Percentiles rank a stretch among this genome's conserved stretches.
Conservation (phyloP, 1,284 basidiomycete genomes). For the Apiotrichum domesticum region DNA sequence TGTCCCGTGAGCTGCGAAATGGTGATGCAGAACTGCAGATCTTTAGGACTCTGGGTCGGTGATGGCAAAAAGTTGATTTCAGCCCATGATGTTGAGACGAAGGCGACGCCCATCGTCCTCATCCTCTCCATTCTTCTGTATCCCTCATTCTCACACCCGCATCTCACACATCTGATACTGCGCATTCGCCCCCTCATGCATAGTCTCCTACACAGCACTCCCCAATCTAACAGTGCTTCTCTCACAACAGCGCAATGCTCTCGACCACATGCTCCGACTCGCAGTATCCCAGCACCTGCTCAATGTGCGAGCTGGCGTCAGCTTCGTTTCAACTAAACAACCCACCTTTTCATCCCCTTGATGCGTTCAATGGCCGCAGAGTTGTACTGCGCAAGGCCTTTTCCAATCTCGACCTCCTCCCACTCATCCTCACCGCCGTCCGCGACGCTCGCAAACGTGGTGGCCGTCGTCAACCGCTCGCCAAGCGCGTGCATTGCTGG, state of each 20-base stretch:
- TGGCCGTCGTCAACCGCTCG: background rate
- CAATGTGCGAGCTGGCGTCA: constrained; percentile 64
- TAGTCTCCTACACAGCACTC: too few relatives aligned
- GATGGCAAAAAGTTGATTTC: too few relatives aligned
- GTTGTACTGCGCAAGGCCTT: constrained; percentile 93
- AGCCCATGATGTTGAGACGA: too few relatives aligned
- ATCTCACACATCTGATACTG: too few relatives aligned
- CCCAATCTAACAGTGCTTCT: background rate
- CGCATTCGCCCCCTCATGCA: too few relatives aligned
- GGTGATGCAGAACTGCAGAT: too few relatives aligned
- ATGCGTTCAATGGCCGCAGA: constrained; percentile 83
- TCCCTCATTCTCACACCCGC: too few relatives aligned
- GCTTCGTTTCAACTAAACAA: constrained; percentile 8
- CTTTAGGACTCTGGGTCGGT: too few relatives aligned
- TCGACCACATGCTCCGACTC: constrained; percentile 97
- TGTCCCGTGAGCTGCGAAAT: too few relatives aligned
- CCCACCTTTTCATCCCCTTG: constrained; percentile 82
- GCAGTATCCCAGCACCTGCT: constrained; percentile 78
- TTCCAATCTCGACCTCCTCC: constrained; percentile 83
- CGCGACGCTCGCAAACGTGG: background rate
- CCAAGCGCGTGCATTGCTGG: constrained; percentile 27
- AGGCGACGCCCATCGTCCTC: too few relatives aligned
- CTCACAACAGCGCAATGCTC: constrained; percentile 54
- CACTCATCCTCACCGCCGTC: constrained; percentile 49
- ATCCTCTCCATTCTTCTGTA: too few relatives aligned